Evolutionary conservation across 805 yeast species (phyloP).

Genomic region (Clavispora fructus): DNA sequence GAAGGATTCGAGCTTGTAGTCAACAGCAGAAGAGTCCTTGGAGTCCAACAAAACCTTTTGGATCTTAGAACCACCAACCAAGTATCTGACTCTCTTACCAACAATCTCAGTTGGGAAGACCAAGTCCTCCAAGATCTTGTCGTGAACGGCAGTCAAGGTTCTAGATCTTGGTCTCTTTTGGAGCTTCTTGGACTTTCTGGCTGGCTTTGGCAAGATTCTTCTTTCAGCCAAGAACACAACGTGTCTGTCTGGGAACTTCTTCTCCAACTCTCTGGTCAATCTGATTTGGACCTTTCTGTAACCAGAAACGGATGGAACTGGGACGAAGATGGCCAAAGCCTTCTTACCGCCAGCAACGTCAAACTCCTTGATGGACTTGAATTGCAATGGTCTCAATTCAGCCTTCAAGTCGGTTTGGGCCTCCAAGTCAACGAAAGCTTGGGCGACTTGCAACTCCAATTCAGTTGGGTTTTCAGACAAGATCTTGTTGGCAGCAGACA

Average conservation of each 20-base stretch:
- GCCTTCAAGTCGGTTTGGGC: slow-evolving; percentile 94
- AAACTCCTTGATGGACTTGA: slow-evolving; percentile 97
- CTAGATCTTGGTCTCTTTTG: slow-evolving; percentile 99
- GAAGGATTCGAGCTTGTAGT: slow-evolving; percentile 99
- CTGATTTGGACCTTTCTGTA: slow-evolving; percentile 97
- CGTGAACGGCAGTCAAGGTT: slow-evolving; percentile 98
- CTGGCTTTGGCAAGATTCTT: slow-evolving; percentile 98
- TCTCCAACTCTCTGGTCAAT: slow-evolving; percentile 98
- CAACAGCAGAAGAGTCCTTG: slow-evolving; percentile 94
- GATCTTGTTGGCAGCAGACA: slow-evolving; percentile 97
- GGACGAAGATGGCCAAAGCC: slow-evolving; percentile 97
- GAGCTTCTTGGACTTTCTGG: slow-evolving; percentile 85
- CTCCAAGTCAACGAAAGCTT: slow-evolving; percentile 96
- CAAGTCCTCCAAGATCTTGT: slow-evolving; percentile 96
- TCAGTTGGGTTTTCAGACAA: slow-evolving; percentile 94
- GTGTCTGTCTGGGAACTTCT: slow-evolving; percentile 99
- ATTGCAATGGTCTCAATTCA: slow-evolving; percentile 96
- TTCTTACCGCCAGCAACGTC: slow-evolving; percentile 98
- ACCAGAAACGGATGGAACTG: slow-evolving; percentile 86
- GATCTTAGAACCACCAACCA: slow-evolving; percentile 97
- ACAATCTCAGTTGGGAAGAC: slow-evolving; percentile 99
- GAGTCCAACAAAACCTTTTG: slow-evolving; percentile 97
- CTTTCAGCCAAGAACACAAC: slow-evolving; percentile 99
- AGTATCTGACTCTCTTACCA: slow-evolving; percentile 99
- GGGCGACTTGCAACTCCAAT: slow-evolving; percentile 99